Evolutionary conservation across 257 asterid species (phyloP), one percentile per base, ranked within the genome.

Genomic region (Jasminum sambac): DNA sequence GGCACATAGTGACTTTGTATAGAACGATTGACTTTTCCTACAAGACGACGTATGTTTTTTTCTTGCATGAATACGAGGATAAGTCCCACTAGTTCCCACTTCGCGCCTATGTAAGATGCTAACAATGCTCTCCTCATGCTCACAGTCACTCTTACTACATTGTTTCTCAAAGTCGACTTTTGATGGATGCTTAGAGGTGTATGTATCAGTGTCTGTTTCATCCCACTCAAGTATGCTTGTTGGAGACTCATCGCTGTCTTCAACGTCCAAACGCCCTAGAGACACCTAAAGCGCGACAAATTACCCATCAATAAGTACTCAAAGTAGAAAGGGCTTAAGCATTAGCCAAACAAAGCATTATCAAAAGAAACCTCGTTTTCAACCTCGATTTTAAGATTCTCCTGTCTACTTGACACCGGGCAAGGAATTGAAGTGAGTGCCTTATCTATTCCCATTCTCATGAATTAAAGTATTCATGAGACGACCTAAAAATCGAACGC

Each of bases 1-100:
- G 5, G 96, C 90, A 65, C 87, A 86, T 36, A 87, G 77, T 11
- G 95, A 86, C 84, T 93, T 84, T 74, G 80, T 80, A 37, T 87
- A 87, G 80, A 81, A 87, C 74, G 76, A 77, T 63, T 80, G 88
- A 62, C 76, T 79, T 75, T 78, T 89, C 50, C 69, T 67, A 69
- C 66, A 66, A 38, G 74, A 74, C 4, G 60, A 74, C 52, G 82
- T 73, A 71, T 73, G 78, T 61, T 72, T 80, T 19, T 67, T 62
- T 58, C 74, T 72, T 2, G 68, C 36, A 24, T 57, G 62, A 38
- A 46, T 79, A 11, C 12, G 61, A 52, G 62, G 50, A 65, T 75
- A 61, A 11, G 37, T 37, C 37, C 72, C 63, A 61, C 79, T 76
- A 25, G 79, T 62, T 72, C 92, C 90, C 5, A 76, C 82, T 72